These are phyloP conservation scores for Calonectria naviculata DNA, from an alignment of 2,329 filamentous ascomycete species.

Conservation along the genomic window DNA sequence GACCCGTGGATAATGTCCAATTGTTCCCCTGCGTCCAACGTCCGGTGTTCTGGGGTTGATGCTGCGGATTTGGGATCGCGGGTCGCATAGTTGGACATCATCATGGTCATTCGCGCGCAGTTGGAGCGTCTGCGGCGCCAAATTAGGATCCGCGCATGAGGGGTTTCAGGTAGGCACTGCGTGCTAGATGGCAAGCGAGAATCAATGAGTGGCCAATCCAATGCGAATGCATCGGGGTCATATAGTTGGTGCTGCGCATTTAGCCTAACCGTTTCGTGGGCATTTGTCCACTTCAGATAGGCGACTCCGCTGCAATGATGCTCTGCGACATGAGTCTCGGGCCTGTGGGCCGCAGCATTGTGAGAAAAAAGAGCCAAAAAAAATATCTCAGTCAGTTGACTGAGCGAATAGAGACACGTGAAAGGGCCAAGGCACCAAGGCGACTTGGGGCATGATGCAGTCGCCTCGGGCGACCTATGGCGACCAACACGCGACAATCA, in stretches of 20 bases:
- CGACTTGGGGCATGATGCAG: constrained; percentile 11
- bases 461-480: constrained; percentile 14
- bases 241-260: background rate
- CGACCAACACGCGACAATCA: background rate
- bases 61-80: background rate
- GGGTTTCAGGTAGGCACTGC: background rate
- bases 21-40: background rate
- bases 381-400: background rate
- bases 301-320: background rate
- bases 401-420: background rate
- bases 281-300: constrained; percentile 1
- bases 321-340: background rate
- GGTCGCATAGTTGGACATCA: background rate
- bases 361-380: background rate
- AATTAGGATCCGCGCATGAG: background rate
- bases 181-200: background rate
- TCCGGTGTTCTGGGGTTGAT: background rate
- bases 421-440: constrained; percentile 21
- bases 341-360: background rate
- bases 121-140: background rate
- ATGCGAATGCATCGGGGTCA: background rate
- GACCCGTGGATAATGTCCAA: background rate
- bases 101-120: background rate
- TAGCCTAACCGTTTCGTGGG: background rate
- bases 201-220: background rate